Base-by-base conservation (phyloP, 345 rosid species). In the Raphanus raphanistrum region DNA sequence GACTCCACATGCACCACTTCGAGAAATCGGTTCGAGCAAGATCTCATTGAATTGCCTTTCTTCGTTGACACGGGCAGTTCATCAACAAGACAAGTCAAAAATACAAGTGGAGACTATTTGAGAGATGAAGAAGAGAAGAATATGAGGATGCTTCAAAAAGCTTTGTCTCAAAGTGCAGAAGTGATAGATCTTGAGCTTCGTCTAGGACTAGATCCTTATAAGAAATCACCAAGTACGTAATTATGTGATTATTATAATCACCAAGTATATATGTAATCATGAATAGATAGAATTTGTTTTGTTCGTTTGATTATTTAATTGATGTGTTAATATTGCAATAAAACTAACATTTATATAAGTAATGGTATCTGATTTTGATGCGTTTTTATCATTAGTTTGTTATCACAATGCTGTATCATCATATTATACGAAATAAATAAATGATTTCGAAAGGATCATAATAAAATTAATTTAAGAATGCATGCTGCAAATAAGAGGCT, bases 171-270 rank as follows among this genome's bases (percentile, higher is more conserved):
- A 70, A 74, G 82, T 70, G 76, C 59, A 64, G 72, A 74, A 31
- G 68, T 55, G 5, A n/a, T 80, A 26, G 83, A 80, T 75, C 83
- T 80, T 59, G 83, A 80, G 73, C 83, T 80, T 43, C 83, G 83
- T 48, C 60, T 80, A 48, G 83, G 83, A 13, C 72, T 74, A 74
- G 75, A 74, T 80, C 82, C 76, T 70, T 74, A 68, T 26, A 70
- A 64, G 63, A 80, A 74, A 69, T 31, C 72, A 64, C 71, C 82
- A 74, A 69, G 67, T 79, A 78, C 52, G 63, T 78, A 66, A 78
- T n/a, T 28, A 43, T 58, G 38, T 77, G 60, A 55, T 29, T 63
- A 55, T 1, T 43, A 54, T 12, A 29, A 55, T 38, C 28, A 13
- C 35, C 65, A 71, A 71, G 8, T 45, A 6, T 45, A 62, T 55